Percentiles rank a stretch among this genome's conserved stretches.
Conservation (phyloP, 768 basidiomycete genomes). For the Cantharellus cinnabarinus region DNA sequence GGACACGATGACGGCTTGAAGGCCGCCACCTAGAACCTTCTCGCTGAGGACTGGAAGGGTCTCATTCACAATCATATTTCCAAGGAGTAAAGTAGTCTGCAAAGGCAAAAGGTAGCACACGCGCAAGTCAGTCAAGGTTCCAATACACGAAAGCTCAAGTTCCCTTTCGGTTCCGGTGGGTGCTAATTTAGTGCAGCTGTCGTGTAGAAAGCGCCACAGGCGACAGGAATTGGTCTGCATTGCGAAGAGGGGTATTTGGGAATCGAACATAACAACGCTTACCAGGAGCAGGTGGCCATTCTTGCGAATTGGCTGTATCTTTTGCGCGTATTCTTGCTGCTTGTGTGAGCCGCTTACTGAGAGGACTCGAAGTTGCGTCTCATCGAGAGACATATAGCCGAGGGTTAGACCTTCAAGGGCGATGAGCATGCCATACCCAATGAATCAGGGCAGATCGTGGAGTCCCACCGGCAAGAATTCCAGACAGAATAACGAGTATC, state of each 20-base stretch:
- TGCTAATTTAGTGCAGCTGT: too few relatives aligned
- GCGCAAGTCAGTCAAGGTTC: not conserved
- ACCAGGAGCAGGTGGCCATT: slow-evolving; percentile 70
- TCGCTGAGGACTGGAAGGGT: slow-evolving; percentile 69
- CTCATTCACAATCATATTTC: slow-evolving; percentile 88
- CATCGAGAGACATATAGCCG: slow-evolving; percentile 84
- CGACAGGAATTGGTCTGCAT: not conserved
- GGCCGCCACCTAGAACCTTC: slow-evolving; percentile 57
- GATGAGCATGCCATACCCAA: not conserved
- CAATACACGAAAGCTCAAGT: too few relatives aligned
- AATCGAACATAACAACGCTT: not conserved
- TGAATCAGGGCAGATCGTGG: not conserved
- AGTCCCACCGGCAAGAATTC: slow-evolving; percentile 44
- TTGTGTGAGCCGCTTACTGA: slow-evolving; percentile 64
- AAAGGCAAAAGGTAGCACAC: not conserved
- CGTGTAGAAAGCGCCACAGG: too few relatives aligned
- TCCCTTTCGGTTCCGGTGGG: too few relatives aligned
- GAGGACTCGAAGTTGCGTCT: slow-evolving; percentile 76
- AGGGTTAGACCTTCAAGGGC: slow-evolving; percentile 45
- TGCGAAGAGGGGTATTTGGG: not conserved
- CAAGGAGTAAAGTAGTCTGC: slow-evolving; percentile 41
- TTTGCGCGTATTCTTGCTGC: slow-evolving; percentile 61
- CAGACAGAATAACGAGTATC: slow-evolving; percentile 60
- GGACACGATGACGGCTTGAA: slow-evolving; percentile 57
- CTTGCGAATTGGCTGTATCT: slow-evolving; percentile 71